These are phyloP conservation scores for Naumovozyma castellii DNA, from an alignment of 805 yeast species.

Conservation along the genomic window DNA sequence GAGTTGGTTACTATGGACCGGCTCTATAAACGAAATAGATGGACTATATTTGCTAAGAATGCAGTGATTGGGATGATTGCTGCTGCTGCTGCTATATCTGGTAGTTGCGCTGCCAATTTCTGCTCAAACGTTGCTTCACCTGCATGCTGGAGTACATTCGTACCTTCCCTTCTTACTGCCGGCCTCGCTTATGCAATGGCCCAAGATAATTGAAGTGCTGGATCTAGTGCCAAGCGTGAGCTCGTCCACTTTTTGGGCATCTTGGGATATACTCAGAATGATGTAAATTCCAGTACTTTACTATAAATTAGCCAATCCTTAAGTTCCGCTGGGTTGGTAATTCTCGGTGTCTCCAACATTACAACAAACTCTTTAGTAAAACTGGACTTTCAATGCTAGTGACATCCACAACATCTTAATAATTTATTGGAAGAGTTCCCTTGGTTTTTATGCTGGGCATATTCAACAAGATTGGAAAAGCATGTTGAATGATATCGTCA, in stretches of 20 bases:
- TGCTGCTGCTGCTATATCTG: conserved; percentile 1
- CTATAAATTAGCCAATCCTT: background rate
- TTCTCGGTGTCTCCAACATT: conserved; percentile 2
- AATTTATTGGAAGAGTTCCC: conserved; percentile 1
- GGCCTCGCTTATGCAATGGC: background rate
- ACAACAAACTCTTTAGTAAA: background rate
- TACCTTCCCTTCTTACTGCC: background rate
- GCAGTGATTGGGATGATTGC: background rate
- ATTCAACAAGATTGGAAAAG: conserved; percentile 1
- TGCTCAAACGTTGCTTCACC: conserved; percentile 1
- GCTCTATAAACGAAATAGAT: conserved; percentile 1
- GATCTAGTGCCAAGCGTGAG: background rate
- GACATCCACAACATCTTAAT: conserved; percentile 1
- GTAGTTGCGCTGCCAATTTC: background rate
- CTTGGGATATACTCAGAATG: conserved; percentile 1
- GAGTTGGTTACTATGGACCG: background rate
- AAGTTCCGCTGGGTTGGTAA: conserved; percentile 1
- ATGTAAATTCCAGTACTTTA: background rate
- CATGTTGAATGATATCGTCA: conserved; percentile 1
- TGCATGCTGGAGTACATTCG: conserved; percentile 1
- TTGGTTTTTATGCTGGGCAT: conserved; percentile 1
- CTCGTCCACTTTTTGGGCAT: background rate
- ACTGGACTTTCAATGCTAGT: background rate
- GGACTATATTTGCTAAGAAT: conserved; percentile 1
- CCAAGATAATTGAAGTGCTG: background rate